A percentile compares a stretch with the other conserved stretches of the same genome.
These are phyloP conservation scores for Pythium apleroticum DNA, from an alignment of 352 stramenopile species.

Conservation along the genomic window DNA sequence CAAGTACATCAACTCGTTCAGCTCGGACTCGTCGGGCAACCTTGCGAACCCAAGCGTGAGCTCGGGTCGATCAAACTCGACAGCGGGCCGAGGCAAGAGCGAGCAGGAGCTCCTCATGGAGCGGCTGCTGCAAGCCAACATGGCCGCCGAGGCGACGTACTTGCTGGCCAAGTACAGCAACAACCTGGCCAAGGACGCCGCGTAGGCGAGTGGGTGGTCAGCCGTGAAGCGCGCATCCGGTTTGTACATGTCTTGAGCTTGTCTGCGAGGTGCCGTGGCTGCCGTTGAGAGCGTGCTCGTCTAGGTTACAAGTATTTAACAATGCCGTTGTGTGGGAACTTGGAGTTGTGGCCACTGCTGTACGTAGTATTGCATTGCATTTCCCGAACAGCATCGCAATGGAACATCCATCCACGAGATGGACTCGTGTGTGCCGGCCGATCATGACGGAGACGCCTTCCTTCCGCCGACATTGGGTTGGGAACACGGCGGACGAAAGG, in stretches of 20 bases:
- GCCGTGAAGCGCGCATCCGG: not conserved
- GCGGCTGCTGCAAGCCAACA: conserved; percentile 64
- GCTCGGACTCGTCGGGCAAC: conserved; percentile 31
- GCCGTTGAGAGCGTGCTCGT: not conserved
- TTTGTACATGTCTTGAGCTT: conserved; percentile 2
- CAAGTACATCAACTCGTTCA: conserved; percentile 69
- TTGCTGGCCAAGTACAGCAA: conserved; percentile 73
- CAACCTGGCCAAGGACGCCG: conserved; percentile 27
- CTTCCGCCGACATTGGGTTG: too few relatives aligned
- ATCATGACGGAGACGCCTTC: too few relatives aligned
- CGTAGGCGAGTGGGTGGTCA: not conserved
- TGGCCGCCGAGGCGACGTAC: conserved; percentile 64
- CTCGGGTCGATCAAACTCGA: conserved; percentile 3
- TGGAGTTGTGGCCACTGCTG: too few relatives aligned
- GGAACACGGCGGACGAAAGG: too few relatives aligned
- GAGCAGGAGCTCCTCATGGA: conserved; percentile 56
- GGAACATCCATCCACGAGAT: too few relatives aligned
- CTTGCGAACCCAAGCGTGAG: conserved; percentile 18
- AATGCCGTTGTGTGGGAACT: conserved; percentile 4
- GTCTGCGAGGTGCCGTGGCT: not conserved
- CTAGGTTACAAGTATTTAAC: conserved; percentile 9
- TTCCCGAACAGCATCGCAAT: too few relatives aligned
- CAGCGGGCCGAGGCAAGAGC: conserved; percentile 20
- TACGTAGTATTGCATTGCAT: too few relatives aligned
- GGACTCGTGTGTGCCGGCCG: too few relatives aligned